Evolutionary conservation across 495 filamentous ascomycete species (phyloP).

Genomic region (Penicillium soppii): DNA sequence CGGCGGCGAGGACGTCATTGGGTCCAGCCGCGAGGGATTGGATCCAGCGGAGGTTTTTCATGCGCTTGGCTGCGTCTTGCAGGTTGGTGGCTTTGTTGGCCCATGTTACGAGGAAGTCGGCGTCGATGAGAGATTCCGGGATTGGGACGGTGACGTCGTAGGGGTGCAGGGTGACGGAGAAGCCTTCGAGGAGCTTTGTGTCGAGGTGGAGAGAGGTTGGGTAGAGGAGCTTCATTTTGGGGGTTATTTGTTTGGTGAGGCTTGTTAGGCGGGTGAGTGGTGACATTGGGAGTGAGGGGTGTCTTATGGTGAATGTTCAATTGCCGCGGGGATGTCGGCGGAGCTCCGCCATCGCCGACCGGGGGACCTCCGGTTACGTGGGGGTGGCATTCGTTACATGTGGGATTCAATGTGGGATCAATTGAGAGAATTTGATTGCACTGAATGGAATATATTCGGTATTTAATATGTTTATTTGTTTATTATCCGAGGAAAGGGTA

Average conservation of each 20-base stretch:
- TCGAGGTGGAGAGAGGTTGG: conserved; percentile 56
- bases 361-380: not conserved
- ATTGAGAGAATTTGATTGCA: not conserved
- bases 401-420: not conserved
- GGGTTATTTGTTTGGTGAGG: not conserved
- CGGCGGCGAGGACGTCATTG: conserved; percentile 58
- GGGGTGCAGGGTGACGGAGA: conserved; percentile 48
- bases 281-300: conserved; percentile 1
- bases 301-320: not conserved
- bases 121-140: conserved; percentile 51
- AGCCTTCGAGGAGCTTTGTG: conserved; percentile 48
- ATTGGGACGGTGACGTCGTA: conserved; percentile 55
- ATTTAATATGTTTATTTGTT: no score
- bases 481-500: conserved; percentile 1
- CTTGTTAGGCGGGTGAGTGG: not conserved
- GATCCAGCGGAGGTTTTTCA: conserved; percentile 58
- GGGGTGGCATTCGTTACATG: no score
- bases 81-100: conserved; percentile 53
- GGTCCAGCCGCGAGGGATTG: conserved; percentile 61
- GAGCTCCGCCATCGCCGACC: not conserved
- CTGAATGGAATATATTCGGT: no score
- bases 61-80: conserved; percentile 43
- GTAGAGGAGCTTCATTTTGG: conserved; percentile 60
- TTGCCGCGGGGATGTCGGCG: not conserved
- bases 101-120: conserved; percentile 58